Conservation (phyloP, 2,329 filamentous ascomycete species). For the Neurospora sp. region DNA sequence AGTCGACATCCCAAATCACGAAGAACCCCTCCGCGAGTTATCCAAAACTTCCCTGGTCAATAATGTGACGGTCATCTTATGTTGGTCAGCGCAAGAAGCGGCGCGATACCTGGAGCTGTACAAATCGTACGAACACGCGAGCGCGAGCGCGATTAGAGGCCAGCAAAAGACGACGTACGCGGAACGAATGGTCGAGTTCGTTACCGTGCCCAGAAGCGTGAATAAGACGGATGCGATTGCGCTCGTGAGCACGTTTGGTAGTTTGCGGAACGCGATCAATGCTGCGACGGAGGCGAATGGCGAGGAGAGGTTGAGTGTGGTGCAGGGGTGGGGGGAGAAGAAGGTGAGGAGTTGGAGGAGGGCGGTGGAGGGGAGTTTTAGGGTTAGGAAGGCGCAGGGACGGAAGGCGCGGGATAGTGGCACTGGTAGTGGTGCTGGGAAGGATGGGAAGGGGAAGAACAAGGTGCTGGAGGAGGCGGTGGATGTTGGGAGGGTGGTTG, state of each 20-base stretch:
- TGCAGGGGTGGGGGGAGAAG: conserved; percentile 92
- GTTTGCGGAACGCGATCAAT: conserved; percentile 76
- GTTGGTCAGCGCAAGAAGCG: conserved; percentile 90
- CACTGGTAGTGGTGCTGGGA: conserved; percentile 14
- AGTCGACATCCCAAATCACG: conserved; percentile 92
- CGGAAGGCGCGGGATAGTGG: conserved; percentile 21
- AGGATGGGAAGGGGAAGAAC: conserved; percentile 16
- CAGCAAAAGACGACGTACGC: conserved; percentile 76
- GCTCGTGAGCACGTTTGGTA: conserved; percentile 86
- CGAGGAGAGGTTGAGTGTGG: conserved; percentile 74
- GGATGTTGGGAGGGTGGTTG: conserved; percentile 28
- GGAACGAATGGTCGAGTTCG: conserved; percentile 83
- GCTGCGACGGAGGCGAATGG: conserved; percentile 63
- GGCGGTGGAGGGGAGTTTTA: conserved; percentile 77
- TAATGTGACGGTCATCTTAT: conserved; percentile 82
- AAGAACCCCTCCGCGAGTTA: conserved; percentile 79
- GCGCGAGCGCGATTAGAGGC: conserved; percentile 71
- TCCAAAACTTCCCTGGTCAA: conserved; percentile 90
- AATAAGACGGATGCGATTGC: conserved; percentile 93
- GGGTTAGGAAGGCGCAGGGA: conserved; percentile 61
- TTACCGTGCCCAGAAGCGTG: conserved; percentile 79
- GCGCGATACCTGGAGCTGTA: conserved; percentile 90
- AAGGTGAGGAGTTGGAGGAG: conserved; percentile 83
- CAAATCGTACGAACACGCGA: conserved; percentile 85
- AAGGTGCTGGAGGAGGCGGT: conserved; percentile 28